These are phyloP conservation scores for Saururus chinensis DNA, from an alignment of 164 flowering plant species.

Conservation along the genomic window DNA sequence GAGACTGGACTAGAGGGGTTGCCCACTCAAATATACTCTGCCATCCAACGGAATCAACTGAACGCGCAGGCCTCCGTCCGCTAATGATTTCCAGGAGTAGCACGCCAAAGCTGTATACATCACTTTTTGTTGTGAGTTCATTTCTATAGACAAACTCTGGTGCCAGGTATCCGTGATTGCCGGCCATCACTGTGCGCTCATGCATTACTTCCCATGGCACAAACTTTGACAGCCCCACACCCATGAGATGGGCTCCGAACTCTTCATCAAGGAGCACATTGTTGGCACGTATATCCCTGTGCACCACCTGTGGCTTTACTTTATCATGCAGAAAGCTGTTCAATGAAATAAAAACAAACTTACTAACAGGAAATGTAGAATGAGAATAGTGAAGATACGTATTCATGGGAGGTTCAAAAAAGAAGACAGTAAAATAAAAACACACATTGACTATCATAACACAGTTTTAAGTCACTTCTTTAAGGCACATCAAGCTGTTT, in stretches of 20 bases:
- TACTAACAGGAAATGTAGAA: neutral
- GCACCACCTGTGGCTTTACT: constrained; percentile 95
- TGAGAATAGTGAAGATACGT: neutral
- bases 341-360: neutral
- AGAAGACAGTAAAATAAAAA: too few species aligned
- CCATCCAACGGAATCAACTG: constrained; percentile 78
- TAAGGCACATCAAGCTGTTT: too few species aligned
- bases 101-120: constrained; percentile 92
- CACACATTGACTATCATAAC: neutral
- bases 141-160: constrained; percentile 92
- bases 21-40: constrained; percentile 96
- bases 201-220: constrained; percentile 96
- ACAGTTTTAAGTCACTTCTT: too few species aligned
- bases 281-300: constrained; percentile 83
- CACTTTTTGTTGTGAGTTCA: constrained; percentile 95
- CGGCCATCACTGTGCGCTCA: constrained; percentile 87
- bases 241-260: constrained; percentile 86
- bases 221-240: constrained; percentile 88
- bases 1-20: constrained; percentile 84
- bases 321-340: constrained; percentile 90
- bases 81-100: constrained; percentile 74
- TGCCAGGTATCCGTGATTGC: constrained; percentile 83
- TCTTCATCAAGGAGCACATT: constrained; percentile 91
- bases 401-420: too few species aligned
- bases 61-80: constrained; percentile 87